These are phyloP conservation scores for Colletotrichum abscissum DNA, from an alignment of 2,329 filamentous ascomycete species.

Conservation along the genomic window DNA sequence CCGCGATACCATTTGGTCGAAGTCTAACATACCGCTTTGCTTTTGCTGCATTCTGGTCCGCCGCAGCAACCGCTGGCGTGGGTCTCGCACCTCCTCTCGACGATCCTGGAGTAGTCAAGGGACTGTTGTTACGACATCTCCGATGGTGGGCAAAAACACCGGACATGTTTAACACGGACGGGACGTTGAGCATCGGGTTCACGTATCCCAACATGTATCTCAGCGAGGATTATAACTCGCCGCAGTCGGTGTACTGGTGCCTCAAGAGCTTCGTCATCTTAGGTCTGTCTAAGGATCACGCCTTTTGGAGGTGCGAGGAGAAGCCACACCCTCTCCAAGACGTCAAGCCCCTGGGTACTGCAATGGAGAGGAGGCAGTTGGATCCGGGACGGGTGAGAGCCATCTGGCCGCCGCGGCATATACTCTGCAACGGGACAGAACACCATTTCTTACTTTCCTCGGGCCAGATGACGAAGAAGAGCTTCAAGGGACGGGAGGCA, in stretches of 20 bases:
- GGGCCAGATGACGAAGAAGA: slow-evolving; percentile 47
- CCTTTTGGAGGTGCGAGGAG: slow-evolving; percentile 55
- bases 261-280: slow-evolving; percentile 56
- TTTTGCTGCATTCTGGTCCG: slow-evolving; percentile 55
- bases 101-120: slow-evolving; percentile 49
- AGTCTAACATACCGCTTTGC: slow-evolving; percentile 59
- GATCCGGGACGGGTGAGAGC: background rate
- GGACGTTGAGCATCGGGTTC: slow-evolving; percentile 54
- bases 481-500: slow-evolving; percentile 47
- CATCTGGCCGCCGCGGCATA: slow-evolving; percentile 48
- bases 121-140: slow-evolving; percentile 54
- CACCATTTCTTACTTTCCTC: slow-evolving; percentile 53
- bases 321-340: slow-evolving; percentile 43
- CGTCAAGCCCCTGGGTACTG: background rate
- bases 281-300: slow-evolving; percentile 43
- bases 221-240: slow-evolving; percentile 62
- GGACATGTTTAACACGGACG: slow-evolving; percentile 55
- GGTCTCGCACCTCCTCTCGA: slow-evolving; percentile 46
- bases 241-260: slow-evolving; percentile 61
- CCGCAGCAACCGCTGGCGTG: slow-evolving; percentile 49
- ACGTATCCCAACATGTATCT: slow-evolving; percentile 55
- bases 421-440: slow-evolving; percentile 47
- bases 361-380: background rate
- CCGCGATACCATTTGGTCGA: slow-evolving; percentile 58
- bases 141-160: slow-evolving; percentile 52